Evolutionary conservation across 768 basidiomycete genomes (phyloP).

Genomic region (Boletus tomentosulus): DNA sequence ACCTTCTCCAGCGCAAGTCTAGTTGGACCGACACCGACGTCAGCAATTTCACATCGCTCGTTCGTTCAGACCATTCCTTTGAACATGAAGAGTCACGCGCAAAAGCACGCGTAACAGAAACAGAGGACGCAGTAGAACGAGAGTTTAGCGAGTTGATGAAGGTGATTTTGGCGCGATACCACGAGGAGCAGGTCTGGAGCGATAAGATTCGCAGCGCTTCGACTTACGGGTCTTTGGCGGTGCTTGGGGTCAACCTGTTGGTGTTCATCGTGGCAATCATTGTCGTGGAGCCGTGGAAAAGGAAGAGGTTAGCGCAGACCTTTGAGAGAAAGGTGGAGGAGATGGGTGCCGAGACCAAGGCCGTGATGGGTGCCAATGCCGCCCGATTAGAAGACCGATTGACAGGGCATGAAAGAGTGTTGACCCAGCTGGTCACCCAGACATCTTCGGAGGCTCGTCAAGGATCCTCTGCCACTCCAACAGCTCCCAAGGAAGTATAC

Average conservation of each 20-base stretch:
- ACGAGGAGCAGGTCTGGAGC: constrained; percentile 99
- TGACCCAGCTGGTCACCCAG: constrained; percentile 28
- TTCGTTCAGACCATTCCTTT: constrained; percentile 83
- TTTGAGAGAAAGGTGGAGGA: constrained; percentile 81
- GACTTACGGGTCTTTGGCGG: constrained; percentile 88
- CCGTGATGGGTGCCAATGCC: constrained; percentile 46
- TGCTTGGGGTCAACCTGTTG: constrained; percentile 79
- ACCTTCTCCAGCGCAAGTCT: constrained; percentile 89
- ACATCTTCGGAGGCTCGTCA: constrained; percentile 14
- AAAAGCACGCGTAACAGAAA: constrained; percentile 60
- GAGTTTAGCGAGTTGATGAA: constrained; percentile 88
- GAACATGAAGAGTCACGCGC: constrained; percentile 75
- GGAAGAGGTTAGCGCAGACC: constrained; percentile 77
- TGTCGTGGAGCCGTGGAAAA: constrained; percentile 96
- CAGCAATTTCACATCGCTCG: constrained; percentile 79
- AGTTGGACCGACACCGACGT: constrained; percentile 92
- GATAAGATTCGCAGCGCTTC: constrained; percentile 96
- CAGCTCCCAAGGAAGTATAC: constrained; percentile 1
- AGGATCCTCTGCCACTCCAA: neutral
- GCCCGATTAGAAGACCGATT: constrained; percentile 45
- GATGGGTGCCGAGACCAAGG: constrained; percentile 40
- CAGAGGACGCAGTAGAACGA: constrained; percentile 79
- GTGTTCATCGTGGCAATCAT: constrained; percentile 89
- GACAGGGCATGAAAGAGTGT: constrained; percentile 40
- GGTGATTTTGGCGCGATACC: constrained; percentile 85